Conservation (phyloP, 202 grass and related monocot genomes). For the Schoenoplectus tabernaemontani region DNA sequence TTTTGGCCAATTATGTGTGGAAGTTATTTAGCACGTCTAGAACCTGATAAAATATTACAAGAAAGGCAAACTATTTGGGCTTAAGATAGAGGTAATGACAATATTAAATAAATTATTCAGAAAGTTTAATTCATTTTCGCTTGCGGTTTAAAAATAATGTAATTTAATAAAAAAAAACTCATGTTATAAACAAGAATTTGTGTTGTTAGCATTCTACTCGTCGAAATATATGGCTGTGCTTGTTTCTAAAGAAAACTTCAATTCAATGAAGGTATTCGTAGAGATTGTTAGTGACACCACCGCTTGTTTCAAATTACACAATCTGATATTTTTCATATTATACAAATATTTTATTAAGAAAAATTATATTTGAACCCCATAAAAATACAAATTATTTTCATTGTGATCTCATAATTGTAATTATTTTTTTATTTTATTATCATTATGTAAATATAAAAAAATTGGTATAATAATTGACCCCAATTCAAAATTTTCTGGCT, state of each 20-base stretch:
- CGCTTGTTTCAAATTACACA: too few species aligned
- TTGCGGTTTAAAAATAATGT: not conserved
- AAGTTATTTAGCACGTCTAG: not conserved
- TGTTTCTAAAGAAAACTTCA: not conserved
- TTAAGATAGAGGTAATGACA: not conserved
- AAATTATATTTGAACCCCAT: too few species aligned
- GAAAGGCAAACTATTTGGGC: not conserved
- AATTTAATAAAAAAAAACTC: not conserved
- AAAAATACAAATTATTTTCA: too few species aligned
- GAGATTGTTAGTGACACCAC: too few species aligned
- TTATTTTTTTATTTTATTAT: too few species aligned
- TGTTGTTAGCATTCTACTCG: not conserved
- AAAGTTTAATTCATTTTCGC: not conserved
- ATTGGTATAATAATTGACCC: too few species aligned
- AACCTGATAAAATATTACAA: not conserved
- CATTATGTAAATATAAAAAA: too few species aligned
- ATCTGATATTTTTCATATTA: too few species aligned
- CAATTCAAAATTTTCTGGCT: too few species aligned
- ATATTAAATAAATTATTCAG: not conserved
- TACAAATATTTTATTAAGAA: too few species aligned
- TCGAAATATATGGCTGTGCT: not conserved
- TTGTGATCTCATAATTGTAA: too few species aligned
- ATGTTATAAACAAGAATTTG: not conserved
- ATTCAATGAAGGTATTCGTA: too few species aligned
- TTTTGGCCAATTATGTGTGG: not conserved